Percentiles rank a stretch among this genome's conserved stretches.
These are phyloP conservation scores for Aspergillus oerlinghausenensis DNA, from an alignment of 2,329 filamentous ascomycete species.

Conservation along the genomic window DNA sequence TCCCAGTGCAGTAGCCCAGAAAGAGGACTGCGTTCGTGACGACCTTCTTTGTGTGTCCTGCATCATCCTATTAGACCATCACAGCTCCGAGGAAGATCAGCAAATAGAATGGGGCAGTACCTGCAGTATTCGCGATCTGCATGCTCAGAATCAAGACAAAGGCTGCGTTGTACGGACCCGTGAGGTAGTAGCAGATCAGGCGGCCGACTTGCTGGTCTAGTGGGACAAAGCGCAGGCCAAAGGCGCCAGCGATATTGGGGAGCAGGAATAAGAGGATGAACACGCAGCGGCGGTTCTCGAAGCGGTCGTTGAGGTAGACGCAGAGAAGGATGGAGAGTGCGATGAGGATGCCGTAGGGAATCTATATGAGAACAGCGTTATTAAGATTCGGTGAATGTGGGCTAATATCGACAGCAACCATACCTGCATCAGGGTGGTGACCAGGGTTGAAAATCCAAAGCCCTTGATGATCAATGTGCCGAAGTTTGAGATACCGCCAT, in stretches of 20 bases:
- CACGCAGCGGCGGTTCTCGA: constrained; percentile 46
- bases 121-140: constrained; percentile 43
- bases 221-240: constrained; percentile 55
- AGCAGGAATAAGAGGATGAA: constrained; percentile 54
- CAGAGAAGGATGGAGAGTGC: constrained; percentile 48
- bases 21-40: constrained; percentile 60
- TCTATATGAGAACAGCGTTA: constrained; percentile 14
- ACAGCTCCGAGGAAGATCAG: not conserved
- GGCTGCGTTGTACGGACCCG: constrained; percentile 52
- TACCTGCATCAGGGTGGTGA: constrained; percentile 51
- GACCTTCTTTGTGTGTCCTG: constrained; percentile 59
- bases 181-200: constrained; percentile 56
- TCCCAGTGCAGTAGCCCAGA: constrained; percentile 57
- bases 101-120: constrained; percentile 10
- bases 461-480: constrained; percentile 56
- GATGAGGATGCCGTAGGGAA: constrained; percentile 49
- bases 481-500: constrained; percentile 57
- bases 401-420: not conserved
- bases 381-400: not conserved
- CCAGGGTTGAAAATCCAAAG: constrained; percentile 52
- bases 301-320: constrained; percentile 47
- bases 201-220: constrained; percentile 48
- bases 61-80: constrained; percentile 16
- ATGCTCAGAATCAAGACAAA: constrained; percentile 49
- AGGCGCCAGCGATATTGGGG: constrained; percentile 56